Evolutionary conservation across 1,139 yeast species (phyloP).

Genomic region (Diutina scorzettiae): DNA sequence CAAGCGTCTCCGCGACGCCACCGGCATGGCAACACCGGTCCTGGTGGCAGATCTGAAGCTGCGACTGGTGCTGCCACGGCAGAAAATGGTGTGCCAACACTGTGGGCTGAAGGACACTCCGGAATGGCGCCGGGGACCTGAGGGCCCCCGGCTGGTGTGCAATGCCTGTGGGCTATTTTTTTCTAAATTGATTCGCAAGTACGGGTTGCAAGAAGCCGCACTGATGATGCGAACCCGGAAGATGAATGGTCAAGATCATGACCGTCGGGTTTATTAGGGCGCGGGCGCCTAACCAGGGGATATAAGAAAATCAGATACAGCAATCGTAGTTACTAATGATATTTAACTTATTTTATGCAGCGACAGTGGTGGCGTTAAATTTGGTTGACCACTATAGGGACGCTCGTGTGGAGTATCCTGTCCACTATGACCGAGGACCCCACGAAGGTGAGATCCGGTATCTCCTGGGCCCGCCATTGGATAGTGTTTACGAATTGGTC

Average conservation of each 20-base stretch:
- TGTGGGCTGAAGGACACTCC: constrained; percentile 4
- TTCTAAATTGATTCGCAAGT: background rate
- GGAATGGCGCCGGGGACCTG: constrained; percentile 6
- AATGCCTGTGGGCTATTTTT: constrained; percentile 4
- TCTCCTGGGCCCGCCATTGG: background rate
- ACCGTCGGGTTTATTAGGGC: constrained; percentile 4
- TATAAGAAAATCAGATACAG: too few species aligned
- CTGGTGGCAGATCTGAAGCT: background rate
- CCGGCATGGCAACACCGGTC: background rate
- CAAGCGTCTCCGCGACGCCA: background rate
- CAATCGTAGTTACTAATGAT: too few species aligned
- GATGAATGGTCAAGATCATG: constrained; percentile 3
- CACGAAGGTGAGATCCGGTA: constrained; percentile 1
- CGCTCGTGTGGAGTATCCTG: background rate
- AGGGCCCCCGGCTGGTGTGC: constrained; percentile 5
- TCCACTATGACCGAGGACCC: background rate
- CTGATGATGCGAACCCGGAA: constrained; percentile 5
- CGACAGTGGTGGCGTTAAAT: too few species aligned
- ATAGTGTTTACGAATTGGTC: constrained; percentile 1
- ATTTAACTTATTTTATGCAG: too few species aligned
- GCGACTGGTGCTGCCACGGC: background rate
- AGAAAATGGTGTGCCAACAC: background rate
- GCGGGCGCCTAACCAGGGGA: background rate
- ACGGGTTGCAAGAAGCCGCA: constrained; percentile 1
- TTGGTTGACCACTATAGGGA: too few species aligned